These are phyloP conservation scores for Ustilago hordei DNA, from an alignment of 1,284 basidiomycete genomes.

Conservation along the genomic window DNA sequence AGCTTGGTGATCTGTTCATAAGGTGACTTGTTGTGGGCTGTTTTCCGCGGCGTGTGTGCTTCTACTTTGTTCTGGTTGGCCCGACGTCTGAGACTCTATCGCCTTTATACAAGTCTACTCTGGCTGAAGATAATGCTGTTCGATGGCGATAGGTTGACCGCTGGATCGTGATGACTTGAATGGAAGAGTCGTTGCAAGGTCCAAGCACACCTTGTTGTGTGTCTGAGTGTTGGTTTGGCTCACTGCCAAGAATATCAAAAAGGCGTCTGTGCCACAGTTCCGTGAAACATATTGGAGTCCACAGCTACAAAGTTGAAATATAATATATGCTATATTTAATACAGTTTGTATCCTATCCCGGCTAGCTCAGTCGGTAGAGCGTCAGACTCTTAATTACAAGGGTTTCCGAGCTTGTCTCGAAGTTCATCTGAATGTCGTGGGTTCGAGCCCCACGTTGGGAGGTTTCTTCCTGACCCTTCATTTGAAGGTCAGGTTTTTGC, in stretches of 20 bases:
- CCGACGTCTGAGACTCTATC: neutral
- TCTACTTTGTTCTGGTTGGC: neutral
- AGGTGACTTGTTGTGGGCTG: neutral
- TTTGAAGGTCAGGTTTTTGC: neutral
- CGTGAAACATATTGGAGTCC: neutral
- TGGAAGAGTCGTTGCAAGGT: neutral
- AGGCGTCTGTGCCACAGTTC: neutral
- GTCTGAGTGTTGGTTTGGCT: neutral
- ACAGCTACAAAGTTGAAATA: too few species aligned
- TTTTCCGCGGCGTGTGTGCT: neutral
- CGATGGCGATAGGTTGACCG: neutral
- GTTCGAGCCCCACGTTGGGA: conserved; percentile 69
- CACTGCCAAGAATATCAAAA: neutral
- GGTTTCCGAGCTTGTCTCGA: conserved; percentile 43
- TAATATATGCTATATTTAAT: neutral
- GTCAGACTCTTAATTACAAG: conserved; percentile 68
- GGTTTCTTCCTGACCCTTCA: conserved; percentile 30
- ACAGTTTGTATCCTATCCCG: conserved; percentile 52
- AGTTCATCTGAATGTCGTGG: conserved; percentile 66
- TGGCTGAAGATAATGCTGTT: neutral
- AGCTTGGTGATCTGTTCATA: neutral
- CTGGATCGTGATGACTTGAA: neutral
- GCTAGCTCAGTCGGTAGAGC: conserved; percentile 70
- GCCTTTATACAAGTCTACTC: neutral
- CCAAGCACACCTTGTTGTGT: neutral